Base-by-base conservation (phyloP, 768 basidiomycete genomes). In the Mycena belliarum region DNA sequence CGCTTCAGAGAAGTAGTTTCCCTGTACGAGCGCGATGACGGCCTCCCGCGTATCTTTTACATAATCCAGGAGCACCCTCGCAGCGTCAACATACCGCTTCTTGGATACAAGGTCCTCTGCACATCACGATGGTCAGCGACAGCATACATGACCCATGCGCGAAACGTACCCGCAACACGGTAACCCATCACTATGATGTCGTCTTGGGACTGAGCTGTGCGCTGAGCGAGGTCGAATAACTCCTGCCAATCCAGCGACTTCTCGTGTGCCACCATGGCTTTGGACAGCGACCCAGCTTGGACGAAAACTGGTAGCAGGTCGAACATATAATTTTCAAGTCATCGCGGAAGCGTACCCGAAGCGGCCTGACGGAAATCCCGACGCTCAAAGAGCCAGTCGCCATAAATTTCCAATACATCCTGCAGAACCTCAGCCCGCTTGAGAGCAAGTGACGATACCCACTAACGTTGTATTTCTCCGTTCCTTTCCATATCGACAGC, bases 171-270 rank as follows among this genome's bases (percentile, higher is more conserved):
- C 37, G 93, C 86, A 6, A 95, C 76, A 18, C 93, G 86, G 68
- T 89, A 86, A 14, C 84, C 93, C 65, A 87, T 83, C 2, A 81
- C 80, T 15, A 74, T 69, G 11, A 93, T 67, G 42, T 90, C 86
- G 14, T 88, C 85, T 26, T 74, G 72, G 0, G 77, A 57, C 11
- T 83, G 64, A 2, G 79, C 73, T 46, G 82, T 78, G 25, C 76
- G 77, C 21, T 82, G 65, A 3, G 89, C 89, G 25, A 97, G 75
- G 24, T 91, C 86, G 70, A 99, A 98, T 0, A 97, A 76, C 62
- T 95, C 93, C 66, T 89, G 87, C 96, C 96, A 99, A 52, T 89
- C 84, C 29, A 93, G 75, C 0, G 90, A 89, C 54, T 87, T 88
- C 71, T 98, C 95, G 65, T 95, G 86, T 0, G 95, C 87, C 10